These are phyloP conservation scores for Hypoxylon sp. DNA, from an alignment of 2,329 filamentous ascomycete genomes.

Conservation along the genomic window DNA sequence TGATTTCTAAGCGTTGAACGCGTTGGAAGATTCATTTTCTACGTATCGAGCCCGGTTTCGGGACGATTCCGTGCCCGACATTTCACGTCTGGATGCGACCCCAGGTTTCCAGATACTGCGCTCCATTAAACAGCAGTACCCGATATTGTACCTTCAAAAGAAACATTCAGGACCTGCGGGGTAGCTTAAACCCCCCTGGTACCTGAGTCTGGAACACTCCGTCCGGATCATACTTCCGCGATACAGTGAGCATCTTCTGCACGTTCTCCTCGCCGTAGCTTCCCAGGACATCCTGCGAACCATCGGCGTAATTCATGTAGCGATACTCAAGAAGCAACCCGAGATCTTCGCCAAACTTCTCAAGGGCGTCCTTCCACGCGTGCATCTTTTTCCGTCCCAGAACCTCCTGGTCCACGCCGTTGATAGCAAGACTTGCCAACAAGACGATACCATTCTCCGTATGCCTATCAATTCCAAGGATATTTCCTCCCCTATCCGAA, in stretches of 20 bases:
- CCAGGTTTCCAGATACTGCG: too few relatives aligned
- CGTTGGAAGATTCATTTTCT: too few relatives aligned
- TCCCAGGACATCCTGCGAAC: conserved; percentile 47
- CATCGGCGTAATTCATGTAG: conserved; percentile 50
- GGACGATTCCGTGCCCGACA: too few relatives aligned
- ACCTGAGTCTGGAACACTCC: conserved; percentile 34
- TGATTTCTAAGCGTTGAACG: too few relatives aligned
- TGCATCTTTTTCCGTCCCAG: not conserved
- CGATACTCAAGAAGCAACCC: not conserved
- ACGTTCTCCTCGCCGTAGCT: conserved; percentile 51
- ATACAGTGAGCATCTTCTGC: conserved; percentile 44
- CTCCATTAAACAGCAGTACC: too few relatives aligned
- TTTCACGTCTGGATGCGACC: too few relatives aligned
- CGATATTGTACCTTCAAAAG: not conserved
- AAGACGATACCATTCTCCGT: conserved; percentile 11
- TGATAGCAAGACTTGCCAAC: conserved; percentile 15
- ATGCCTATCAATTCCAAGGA: conserved; percentile 28
- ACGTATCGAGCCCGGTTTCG: too few relatives aligned
- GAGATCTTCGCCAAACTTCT: not conserved
- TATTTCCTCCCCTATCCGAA: conserved; percentile 10
- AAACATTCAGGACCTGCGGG: not conserved
- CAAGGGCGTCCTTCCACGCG: not conserved
- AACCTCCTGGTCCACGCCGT: conserved; percentile 13
- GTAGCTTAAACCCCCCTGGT: conserved; percentile 26
- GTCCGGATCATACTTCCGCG: conserved; percentile 54